These are phyloP conservation scores for Cardiospermum halicacabum DNA, from an alignment of 345 rosid genomes.

Conservation along the genomic window DNA sequence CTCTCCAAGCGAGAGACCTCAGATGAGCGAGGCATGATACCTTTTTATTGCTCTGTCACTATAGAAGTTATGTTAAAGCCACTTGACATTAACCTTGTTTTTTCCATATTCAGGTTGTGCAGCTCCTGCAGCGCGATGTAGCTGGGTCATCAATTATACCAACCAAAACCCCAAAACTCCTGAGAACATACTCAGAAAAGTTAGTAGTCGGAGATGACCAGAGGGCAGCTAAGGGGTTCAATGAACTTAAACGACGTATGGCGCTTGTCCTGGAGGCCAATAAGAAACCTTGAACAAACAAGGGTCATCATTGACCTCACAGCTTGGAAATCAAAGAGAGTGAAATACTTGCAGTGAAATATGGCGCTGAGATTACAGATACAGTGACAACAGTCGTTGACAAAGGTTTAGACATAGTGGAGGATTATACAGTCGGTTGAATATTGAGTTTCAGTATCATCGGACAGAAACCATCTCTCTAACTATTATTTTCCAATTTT, in stretches of 20 bases:
- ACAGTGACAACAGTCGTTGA: neutral
- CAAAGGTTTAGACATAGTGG: neutral
- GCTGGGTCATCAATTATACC: constrained; percentile 29
- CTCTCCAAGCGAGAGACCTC: constrained; percentile 58
- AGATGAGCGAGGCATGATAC: constrained; percentile 67
- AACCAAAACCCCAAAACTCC: constrained; percentile 16
- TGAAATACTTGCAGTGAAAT: too few species aligned
- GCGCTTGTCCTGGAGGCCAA: constrained; percentile 38
- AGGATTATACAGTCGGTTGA: neutral
- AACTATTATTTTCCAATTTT: too few species aligned
- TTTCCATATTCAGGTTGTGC: constrained; percentile 39
- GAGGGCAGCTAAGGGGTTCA: constrained; percentile 56
- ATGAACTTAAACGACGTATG: constrained; percentile 53
- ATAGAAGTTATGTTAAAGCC: neutral
- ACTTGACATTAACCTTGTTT: neutral
- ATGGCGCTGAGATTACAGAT: too few species aligned
- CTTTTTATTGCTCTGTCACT: neutral
- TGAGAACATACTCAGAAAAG: constrained; percentile 71
- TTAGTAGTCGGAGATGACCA: constrained; percentile 62
- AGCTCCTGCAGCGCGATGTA: constrained; percentile 56
- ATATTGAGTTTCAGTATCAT: neutral
- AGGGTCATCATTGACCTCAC: neutral
- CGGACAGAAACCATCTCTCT: neutral
- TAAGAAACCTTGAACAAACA: neutral
- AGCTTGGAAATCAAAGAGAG: constrained; percentile 1